Evolutionary conservation across 768 basidiomycete genomes (phyloP).

Genomic region (Suillus paluster): DNA sequence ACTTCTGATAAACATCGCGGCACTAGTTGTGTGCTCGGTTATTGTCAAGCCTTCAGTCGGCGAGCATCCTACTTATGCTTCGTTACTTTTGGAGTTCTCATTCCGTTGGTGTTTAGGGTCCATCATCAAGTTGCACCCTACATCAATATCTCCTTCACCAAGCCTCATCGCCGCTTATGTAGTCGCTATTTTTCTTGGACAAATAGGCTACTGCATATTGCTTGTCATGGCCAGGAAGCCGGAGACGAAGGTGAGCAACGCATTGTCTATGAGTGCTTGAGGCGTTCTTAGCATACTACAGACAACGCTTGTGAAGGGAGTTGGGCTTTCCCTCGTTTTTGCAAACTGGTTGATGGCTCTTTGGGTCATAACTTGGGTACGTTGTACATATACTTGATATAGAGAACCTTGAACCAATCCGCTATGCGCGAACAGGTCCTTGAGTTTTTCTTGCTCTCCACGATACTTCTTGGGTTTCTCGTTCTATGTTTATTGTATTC

Average conservation of each 20-base stretch:
- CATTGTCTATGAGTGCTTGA: background rate
- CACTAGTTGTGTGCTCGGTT: slow-evolving; percentile 67
- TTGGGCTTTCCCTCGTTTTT: slow-evolving; percentile 77
- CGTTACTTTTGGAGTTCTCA: background rate
- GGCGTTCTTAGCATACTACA: slow-evolving; percentile 28
- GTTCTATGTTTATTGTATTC: slow-evolving; percentile 76
- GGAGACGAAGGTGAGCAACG: slow-evolving; percentile 72
- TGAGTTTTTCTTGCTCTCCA: slow-evolving; percentile 75
- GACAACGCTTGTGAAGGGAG: slow-evolving; percentile 74
- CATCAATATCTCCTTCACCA: slow-evolving; percentile 72
- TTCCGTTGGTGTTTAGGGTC: slow-evolving; percentile 39
- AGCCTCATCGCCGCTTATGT: slow-evolving; percentile 64
- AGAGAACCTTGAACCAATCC: background rate
- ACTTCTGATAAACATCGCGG: slow-evolving; percentile 78
- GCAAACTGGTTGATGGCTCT: slow-evolving; percentile 81
- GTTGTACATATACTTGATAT: slow-evolving; percentile 16
- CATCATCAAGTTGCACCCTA: slow-evolving; percentile 59
- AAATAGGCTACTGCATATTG: slow-evolving; percentile 84
- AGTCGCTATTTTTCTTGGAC: slow-evolving; percentile 59
- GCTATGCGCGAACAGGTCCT: slow-evolving; percentile 51
- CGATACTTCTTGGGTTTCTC: slow-evolving; percentile 73
- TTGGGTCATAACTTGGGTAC: slow-evolving; percentile 81
- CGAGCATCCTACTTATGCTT: slow-evolving; percentile 24
- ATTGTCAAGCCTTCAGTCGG: slow-evolving; percentile 70
- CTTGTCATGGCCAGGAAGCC: slow-evolving; percentile 71